Evolutionary conservation across 179 eudicot genomes (phyloP).

Genomic region (Silene noctiflora): DNA sequence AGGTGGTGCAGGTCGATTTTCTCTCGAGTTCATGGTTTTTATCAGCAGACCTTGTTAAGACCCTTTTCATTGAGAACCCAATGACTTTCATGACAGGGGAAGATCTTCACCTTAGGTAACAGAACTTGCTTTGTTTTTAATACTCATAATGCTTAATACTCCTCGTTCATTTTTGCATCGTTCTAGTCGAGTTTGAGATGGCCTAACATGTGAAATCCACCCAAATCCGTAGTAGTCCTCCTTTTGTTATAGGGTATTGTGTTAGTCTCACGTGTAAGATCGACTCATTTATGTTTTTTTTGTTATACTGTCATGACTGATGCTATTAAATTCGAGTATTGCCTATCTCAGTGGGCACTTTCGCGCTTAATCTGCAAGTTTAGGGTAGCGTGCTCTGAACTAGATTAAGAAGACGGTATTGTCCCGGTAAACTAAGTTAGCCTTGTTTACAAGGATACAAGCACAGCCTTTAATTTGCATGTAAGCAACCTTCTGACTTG

Average conservation of each 20-base stretch:
- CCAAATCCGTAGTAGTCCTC: too few species aligned
- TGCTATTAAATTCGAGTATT: too few species aligned
- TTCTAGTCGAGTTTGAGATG: too few species aligned
- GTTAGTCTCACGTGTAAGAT: background rate
- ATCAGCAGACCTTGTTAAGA: conserved; percentile 79
- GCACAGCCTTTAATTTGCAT: background rate
- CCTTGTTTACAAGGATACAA: background rate
- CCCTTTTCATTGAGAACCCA: conserved; percentile 79
- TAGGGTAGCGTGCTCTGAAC: background rate
- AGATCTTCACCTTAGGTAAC: conserved; percentile 86
- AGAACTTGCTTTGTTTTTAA: background rate
- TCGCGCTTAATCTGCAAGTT: background rate
- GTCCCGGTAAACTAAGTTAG: background rate
- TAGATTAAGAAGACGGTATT: background rate
- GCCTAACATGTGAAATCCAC: too few species aligned
- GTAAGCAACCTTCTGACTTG: background rate
- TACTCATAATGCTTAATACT: too few species aligned
- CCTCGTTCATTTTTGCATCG: too few species aligned
- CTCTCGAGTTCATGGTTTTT: conserved; percentile 96
- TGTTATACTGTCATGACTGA: background rate
- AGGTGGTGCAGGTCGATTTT: conserved; percentile 84
- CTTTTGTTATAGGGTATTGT: too few species aligned
- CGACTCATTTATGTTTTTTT: background rate
- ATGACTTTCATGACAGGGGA: conserved; percentile 89
- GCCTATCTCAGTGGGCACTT: background rate